Evolutionary conservation across 768 basidiomycete genomes (phyloP), one percentile per base, ranked within the genome.

Genomic region (Favolaschia claudopus): DNA sequence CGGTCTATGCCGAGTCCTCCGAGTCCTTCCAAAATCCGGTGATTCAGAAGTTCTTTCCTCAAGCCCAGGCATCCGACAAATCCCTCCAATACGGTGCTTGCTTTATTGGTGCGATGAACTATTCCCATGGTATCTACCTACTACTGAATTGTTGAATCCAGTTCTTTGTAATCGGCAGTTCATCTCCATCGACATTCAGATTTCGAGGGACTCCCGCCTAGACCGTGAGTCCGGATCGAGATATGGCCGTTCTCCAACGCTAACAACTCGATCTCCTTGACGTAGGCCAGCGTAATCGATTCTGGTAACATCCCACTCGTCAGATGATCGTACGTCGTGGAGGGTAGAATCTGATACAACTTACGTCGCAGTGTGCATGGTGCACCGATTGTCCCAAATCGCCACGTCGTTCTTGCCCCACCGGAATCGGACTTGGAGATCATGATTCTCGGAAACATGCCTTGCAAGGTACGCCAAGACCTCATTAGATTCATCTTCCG

Each of bases 331-430:
- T 22, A 44, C 5, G 31, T 25, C n/a, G 3, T 33, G 10, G 14
- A 17, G 15, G 22, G 39, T n/a, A 25, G 58, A 12, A 6, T 37
- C 5, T 3, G 9, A 20, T 17, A 38, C 8, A 50, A 58, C 74
- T 37, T 63, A 78, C 78, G 78, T 79, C 24, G 76, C 75, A 5
- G 75, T 82, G 61, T 84, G 83, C 65, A 75, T 76, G 0, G 79
- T 81, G 6, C 76, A 74, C 31, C 85, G 70, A 66, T 87, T 87
- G 54, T 85, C 85, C 86, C 85, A 87, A 65, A 87, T 83, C 0
- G 86, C 86, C 24, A 86, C 67, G 57, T 81, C 82, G 61, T 85
- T 78, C 25, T 63, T 62, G 20, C 73, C 70, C 85, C 86, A 87
- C 27, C 78, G 77, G 75, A 76, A 83, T 20, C 82, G 76, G 31